phyloP scores from a whole-genome alignment of 306 rosid species.

The Albizia julibrissin region DNA sequence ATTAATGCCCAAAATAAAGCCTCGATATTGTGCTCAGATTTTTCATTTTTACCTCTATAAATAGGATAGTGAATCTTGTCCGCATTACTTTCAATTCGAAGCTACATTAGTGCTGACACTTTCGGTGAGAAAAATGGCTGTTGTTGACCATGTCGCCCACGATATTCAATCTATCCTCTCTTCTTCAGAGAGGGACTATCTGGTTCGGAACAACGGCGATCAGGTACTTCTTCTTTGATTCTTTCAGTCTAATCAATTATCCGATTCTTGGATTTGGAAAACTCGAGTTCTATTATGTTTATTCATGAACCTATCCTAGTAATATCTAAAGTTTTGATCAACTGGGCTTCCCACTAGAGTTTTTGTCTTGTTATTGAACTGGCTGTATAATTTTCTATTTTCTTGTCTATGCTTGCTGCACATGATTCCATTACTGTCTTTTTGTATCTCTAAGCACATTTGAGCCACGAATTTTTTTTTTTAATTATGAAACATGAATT shows the following conservation, averaged over 20 bases:
- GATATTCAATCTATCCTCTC: constrained; percentile 57
- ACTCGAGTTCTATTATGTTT: not conserved
- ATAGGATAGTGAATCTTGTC: not conserved
- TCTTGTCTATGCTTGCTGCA: not conserved
- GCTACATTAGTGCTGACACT: too few species aligned
- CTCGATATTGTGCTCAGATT: too few species aligned
- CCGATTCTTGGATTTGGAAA: not conserved
- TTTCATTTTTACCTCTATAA: too few species aligned
- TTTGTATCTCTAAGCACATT: not conserved
- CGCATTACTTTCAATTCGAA: not conserved
- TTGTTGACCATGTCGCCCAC: not conserved
- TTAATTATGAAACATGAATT: not conserved
- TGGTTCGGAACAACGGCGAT: constrained; percentile 60
- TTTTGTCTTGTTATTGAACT: not conserved
- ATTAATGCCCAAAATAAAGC: too few species aligned
- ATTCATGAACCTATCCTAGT: not conserved
- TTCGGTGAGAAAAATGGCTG: constrained; percentile 24
- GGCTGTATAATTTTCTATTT: not conserved
- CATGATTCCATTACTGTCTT: not conserved
- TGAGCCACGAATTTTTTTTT: not conserved
- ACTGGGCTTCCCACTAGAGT: not conserved
- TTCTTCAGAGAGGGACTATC: constrained; percentile 55
- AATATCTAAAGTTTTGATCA: not conserved
- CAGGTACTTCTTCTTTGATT: constrained; percentile 39
- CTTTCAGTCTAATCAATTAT: not conserved